Evolutionary conservation across 805 yeast species (phyloP).

Genomic region (Wickerhamiella azyma): DNA sequence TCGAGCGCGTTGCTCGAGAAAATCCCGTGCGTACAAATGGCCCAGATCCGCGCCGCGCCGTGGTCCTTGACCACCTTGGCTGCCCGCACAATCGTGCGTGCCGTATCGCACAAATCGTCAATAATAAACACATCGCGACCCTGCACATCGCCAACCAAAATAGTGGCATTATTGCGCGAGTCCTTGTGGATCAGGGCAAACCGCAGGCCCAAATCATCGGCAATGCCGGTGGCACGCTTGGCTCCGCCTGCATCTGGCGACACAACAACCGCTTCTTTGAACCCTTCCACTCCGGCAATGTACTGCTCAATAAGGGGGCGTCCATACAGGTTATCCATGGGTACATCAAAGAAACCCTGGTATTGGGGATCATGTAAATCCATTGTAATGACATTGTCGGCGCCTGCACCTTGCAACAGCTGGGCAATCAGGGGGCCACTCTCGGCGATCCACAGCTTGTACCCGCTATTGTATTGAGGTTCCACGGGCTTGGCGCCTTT

Average conservation of each 20-base stretch:
- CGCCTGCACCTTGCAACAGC: constrained; percentile 80
- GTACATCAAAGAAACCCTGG: constrained; percentile 93
- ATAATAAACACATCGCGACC: constrained; percentile 77
- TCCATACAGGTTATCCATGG: constrained; percentile 86
- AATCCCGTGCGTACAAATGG: constrained; percentile 82
- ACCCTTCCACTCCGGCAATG: constrained; percentile 68
- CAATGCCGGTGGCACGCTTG: constrained; percentile 86
- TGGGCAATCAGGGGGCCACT: constrained; percentile 87
- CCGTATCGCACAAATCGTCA: constrained; percentile 91
- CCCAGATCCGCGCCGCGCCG: constrained; percentile 79
- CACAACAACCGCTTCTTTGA: constrained; percentile 74
- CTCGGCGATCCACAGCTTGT: constrained; percentile 92
- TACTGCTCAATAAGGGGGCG: constrained; percentile 79
- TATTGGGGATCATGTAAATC: constrained; percentile 96
- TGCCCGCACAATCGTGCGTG: constrained; percentile 81
- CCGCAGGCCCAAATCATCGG: constrained; percentile 75
- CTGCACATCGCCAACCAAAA: constrained; percentile 91
- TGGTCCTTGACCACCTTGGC: constrained; percentile 84
- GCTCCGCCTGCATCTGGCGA: constrained; percentile 99
- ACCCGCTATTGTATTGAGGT: constrained; percentile 32
- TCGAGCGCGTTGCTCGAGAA: constrained; percentile 83
- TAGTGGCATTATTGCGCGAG: constrained; percentile 46
- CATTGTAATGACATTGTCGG: constrained; percentile 94
- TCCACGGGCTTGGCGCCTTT: neutral
- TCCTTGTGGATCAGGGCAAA: constrained; percentile 96